Conservation (phyloP, 768 basidiomycete genomes). For the Mycena rebaudengoi region DNA sequence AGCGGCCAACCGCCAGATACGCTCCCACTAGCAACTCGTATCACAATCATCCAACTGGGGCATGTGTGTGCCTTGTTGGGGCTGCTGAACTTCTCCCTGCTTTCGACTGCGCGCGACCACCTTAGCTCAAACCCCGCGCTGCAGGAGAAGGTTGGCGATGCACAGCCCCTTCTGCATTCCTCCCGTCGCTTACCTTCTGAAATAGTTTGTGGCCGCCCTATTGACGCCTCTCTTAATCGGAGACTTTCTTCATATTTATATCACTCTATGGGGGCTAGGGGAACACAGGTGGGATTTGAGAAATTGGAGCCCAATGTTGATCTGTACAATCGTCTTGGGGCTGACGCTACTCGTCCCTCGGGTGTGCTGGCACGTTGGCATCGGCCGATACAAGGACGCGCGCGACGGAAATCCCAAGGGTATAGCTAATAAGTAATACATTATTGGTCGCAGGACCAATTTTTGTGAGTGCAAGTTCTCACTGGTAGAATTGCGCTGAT, state of each 20-base stretch:
- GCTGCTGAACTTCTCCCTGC: conserved; percentile 71
- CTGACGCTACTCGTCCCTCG: conserved; percentile 74
- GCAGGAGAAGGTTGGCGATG: conserved; percentile 64
- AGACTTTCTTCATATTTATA: conserved; percentile 69
- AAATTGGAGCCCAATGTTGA: conserved; percentile 75
- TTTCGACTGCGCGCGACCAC: conserved; percentile 68
- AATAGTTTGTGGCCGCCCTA: conserved; percentile 69
- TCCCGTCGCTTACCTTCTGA: background rate
- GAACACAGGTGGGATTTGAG: conserved; percentile 68
- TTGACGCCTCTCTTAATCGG: conserved; percentile 75
- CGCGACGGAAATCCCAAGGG: conserved; percentile 58
- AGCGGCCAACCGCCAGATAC: conserved; percentile 50
- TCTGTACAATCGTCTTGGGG: conserved; percentile 71
- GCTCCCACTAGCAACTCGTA: conserved; percentile 68
- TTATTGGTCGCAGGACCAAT: too few relatives aligned
- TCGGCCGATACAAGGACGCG: conserved; percentile 75
- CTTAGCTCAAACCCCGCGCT: conserved; percentile 64
- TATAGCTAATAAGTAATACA: too few relatives aligned
- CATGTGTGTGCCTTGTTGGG: conserved; percentile 82
- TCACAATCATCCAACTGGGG: conserved; percentile 78
- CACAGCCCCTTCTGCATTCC: background rate
- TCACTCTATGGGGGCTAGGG: conserved; percentile 83
- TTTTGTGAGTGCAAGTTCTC: too few relatives aligned
- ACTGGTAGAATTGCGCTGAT: too few relatives aligned
- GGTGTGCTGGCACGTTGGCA: conserved; percentile 76